Evolutionary conservation across 106 monocot genomes (phyloP), one percentile per base, ranked within the genome.

Genomic region (Dendrobium nobile): DNA sequence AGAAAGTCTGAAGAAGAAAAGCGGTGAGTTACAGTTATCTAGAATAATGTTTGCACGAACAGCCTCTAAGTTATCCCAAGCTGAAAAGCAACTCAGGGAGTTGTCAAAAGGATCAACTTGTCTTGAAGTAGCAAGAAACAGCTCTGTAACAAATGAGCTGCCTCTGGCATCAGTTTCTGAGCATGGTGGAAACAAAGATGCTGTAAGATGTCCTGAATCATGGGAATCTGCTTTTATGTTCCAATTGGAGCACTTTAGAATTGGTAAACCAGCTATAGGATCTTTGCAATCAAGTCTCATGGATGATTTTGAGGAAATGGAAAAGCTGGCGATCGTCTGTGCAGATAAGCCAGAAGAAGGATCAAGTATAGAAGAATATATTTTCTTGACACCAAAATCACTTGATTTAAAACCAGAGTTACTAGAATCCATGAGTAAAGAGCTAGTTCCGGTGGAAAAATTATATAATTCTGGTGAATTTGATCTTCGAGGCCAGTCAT

Each of bases 141-240:
- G 77, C 33, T 79, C 82, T 54, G 18, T 72, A 44, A 77, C 45
- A 55, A 75, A 77, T 80, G 82, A 89, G 20, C 41, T 83, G 68
- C 77, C 87, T 75, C 82, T 83, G 31, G 72, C 82, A 41, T 82
- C 86, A 54, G 85, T 87, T 42, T 83, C 85, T n/a, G 80, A 82
- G 73, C 54, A 72, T 75, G 74, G 78, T 41, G 18, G 82, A 42
- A 64, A 86, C 81, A 85, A 88, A 75, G 86, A 93, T 81, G 80
- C 77, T 73, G 42, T 80, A 18, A 90, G 93, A 77, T 85, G 85
- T 82, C 72, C 90, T 47, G 88, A 87, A 70, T 90, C 93, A 68
- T 93, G 90, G 93, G 86, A 88, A 65, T 93, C 88, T 80, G 84
- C 93, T 65, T 89, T 91, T 70, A 82, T 93, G 43, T 85, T 85